Evolutionary conservation across 2,329 filamentous ascomycete species (phyloP).

Genomic region (Exophiala viscosa): DNA sequence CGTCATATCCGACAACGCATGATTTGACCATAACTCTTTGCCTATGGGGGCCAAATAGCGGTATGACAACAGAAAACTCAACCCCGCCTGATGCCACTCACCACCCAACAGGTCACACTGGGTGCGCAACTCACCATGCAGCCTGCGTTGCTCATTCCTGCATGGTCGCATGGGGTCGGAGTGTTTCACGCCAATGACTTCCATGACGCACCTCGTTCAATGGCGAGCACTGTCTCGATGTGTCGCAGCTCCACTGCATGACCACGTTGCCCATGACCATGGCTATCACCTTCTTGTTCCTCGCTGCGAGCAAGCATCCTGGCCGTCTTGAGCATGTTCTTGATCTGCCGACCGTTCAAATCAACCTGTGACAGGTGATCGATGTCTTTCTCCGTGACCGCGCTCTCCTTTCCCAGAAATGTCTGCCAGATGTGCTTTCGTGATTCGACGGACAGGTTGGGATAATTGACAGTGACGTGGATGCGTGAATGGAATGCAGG

Average conservation of each 20-base stretch:
- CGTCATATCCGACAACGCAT: neutral
- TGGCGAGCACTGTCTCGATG: conserved; percentile 33
- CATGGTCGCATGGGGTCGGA: neutral
- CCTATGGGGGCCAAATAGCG: neutral
- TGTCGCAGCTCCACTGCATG: conserved; percentile 30
- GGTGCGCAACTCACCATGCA: neutral
- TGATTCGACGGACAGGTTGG: conserved; percentile 30
- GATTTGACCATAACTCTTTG: neutral
- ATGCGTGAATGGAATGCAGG: conserved; percentile 39
- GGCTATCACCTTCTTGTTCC: conserved; percentile 9
- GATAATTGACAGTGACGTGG: conserved; percentile 42
- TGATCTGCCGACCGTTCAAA: conserved; percentile 40
- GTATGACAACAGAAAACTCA: neutral
- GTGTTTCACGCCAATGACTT: conserved; percentile 5
- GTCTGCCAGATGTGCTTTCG: conserved; percentile 11
- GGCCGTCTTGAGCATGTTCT: conserved; percentile 44
- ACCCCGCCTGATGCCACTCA: neutral
- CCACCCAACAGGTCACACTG: neutral
- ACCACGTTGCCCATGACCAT: conserved; percentile 9
- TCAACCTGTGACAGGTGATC: conserved; percentile 18
- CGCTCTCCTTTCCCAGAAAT: conserved; percentile 3
- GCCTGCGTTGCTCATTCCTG: neutral
- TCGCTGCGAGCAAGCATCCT: conserved; percentile 36
- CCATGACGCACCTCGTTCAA: conserved; percentile 29
- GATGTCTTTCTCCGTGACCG: conserved; percentile 12